These are phyloP conservation scores for Pseudonitzschia pungens DNA, from an alignment of 108 stramenopile species.

Conservation along the genomic window DNA sequence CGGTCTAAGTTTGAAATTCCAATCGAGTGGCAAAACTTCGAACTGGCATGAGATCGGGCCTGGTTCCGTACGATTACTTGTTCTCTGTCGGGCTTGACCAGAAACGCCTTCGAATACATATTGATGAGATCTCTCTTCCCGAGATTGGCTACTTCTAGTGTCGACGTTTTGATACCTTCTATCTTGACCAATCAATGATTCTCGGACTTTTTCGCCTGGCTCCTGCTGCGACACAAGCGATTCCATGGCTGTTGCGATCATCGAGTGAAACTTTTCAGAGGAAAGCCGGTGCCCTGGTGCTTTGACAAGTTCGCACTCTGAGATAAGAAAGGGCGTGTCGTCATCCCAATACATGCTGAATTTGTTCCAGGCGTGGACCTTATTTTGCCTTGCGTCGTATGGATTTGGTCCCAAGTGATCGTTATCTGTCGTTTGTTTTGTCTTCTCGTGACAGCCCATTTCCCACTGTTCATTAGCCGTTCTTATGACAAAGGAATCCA, in stretches of 20 bases:
- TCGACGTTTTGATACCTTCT: conserved; percentile 9
- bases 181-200: conserved; percentile 26
- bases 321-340: conserved; percentile 59
- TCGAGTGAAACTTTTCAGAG: conserved; percentile 42
- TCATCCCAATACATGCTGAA: conserved; percentile 81
- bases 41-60: conserved; percentile 54
- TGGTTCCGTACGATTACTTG: conserved; percentile 46
- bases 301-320: conserved; percentile 60
- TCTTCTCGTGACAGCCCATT: conserved; percentile 42
- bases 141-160: background rate
- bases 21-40: conserved; percentile 60
- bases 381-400: conserved; percentile 59
- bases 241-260: conserved; percentile 68
- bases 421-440: conserved; percentile 15
- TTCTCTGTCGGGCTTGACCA: conserved; percentile 27
- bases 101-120: conserved; percentile 41
- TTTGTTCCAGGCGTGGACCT: conserved; percentile 52
- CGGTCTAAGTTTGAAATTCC: conserved; percentile 52
- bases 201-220: conserved; percentile 51
- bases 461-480: conserved; percentile 64
- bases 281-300: conserved; percentile 46
- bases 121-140: conserved; percentile 32
- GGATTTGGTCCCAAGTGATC: conserved; percentile 44
- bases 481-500: conserved; percentile 51
- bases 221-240: conserved; percentile 51